These are phyloP conservation scores for Fallopia convolvulus DNA, from an alignment of 148 eudicot species.

Conservation along the genomic window DNA sequence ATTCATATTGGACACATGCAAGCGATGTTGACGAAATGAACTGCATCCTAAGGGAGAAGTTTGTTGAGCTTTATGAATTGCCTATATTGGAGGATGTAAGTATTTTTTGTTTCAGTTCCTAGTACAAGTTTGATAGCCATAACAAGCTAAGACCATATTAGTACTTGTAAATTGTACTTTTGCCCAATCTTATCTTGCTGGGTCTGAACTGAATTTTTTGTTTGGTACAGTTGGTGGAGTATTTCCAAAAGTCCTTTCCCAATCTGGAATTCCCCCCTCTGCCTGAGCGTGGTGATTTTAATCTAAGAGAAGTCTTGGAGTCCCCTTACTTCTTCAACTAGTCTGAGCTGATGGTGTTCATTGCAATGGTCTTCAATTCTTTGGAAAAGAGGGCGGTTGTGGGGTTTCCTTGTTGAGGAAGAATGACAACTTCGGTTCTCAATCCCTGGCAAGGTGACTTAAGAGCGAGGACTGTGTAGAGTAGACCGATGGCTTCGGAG, in stretches of 20 bases:
- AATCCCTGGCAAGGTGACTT: too few species aligned
- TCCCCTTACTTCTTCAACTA: conserved; percentile 90
- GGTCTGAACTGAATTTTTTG: not conserved
- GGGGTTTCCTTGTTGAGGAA: too few species aligned
- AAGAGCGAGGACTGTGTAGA: too few species aligned
- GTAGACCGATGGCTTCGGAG: too few species aligned
- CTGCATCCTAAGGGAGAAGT: conserved; percentile 73
- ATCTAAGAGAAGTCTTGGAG: conserved; percentile 65
- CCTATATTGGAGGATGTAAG: conserved; percentile 92
- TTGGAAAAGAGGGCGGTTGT: not conserved
- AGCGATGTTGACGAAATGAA: conserved; percentile 88
- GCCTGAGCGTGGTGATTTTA: conserved; percentile 91
- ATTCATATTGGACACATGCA: conserved; percentile 99
- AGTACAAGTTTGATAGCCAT: not conserved
- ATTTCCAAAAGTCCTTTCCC: conserved; percentile 69
- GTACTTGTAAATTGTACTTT: not conserved
- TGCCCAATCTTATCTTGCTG: not conserved
- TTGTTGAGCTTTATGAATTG: conserved; percentile 84
- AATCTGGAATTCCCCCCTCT: conserved; percentile 65
- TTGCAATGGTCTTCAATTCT: not conserved
- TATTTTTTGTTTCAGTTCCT: conserved; percentile 3
- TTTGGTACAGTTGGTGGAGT: conserved; percentile 52
- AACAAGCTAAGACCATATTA: too few species aligned
- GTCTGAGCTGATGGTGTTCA: not conserved
- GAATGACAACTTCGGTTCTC: too few species aligned